Evolutionary conservation across 1,139 yeast genomes (phyloP), one percentile per base, ranked within the genome.

Genomic region (Pichia sp.): DNA sequence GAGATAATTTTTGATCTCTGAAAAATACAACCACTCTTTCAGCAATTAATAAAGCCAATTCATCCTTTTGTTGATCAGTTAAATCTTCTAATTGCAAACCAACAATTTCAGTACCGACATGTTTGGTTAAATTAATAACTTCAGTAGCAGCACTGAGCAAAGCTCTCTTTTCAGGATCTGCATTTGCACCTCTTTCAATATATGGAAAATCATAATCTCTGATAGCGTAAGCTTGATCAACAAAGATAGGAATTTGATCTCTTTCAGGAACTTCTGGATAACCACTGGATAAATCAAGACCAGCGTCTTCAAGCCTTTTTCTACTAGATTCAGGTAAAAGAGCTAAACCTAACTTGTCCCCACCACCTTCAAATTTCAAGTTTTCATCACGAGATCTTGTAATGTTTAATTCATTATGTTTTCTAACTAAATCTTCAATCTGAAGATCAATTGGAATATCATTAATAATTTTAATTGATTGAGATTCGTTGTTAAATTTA

Each of bases 211-310:
- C 34, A 22, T 8, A 9, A 22, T 31, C 34, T 31, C 34, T 31
- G 11, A 31, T 31, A 20, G 34, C 34, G 10, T 22, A n/a, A n/a
- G 62, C 76, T 60, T 64, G 71, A 68, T 55, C 72, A 70, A 74
- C 72, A 37, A 46, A 55, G 35, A 53, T 30, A 20, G 57, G 58
- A 37, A 52, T 46, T 27, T 47, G 32, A 0, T 39, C 27, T 43
- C 46, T 44, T 11, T 54, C 49, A 20, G 71, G 68, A 44, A 67
- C 55, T 38, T 59, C 64, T 24, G 76, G 75, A 52, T 71, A 71
- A 3, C 75, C 76, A 41, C 61, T 50, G 5, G 70, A 59, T 9
- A 69, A 48, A 49, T 71, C 74, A 43, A 71, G 54, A 20, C 68
- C 68, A 42, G 63, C 63, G 32, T 61, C 66, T 34, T 58, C 65